Evolutionary conservation across 2,329 filamentous ascomycete genomes (phyloP).

Genomic region (Nigrospora sphaerica): DNA sequence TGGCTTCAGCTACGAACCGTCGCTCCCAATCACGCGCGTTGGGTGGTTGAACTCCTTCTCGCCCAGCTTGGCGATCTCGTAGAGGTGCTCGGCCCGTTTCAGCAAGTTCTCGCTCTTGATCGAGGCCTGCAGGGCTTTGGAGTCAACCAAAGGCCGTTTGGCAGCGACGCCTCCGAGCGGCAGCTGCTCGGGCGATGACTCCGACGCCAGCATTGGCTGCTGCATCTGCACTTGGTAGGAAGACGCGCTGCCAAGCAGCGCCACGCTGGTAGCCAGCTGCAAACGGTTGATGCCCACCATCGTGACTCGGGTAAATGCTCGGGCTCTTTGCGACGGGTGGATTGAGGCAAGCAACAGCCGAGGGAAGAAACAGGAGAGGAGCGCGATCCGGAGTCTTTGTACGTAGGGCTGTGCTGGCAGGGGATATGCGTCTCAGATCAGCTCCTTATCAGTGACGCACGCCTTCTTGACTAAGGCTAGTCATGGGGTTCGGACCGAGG

Average conservation of each 20-base stretch:
- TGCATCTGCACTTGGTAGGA: neutral
- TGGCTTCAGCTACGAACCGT: constrained; percentile 33
- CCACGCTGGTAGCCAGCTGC: neutral
- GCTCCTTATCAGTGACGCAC: too few relatives aligned
- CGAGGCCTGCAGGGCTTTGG: constrained; percentile 45
- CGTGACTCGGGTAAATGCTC: neutral
- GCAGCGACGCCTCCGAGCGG: neutral
- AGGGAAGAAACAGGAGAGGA: too few relatives aligned
- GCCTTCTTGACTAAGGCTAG: too few relatives aligned
- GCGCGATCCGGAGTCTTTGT: too few relatives aligned
- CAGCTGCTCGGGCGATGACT: neutral
- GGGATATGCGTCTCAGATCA: too few relatives aligned
- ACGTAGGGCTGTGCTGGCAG: too few relatives aligned
- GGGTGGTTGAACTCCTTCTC: constrained; percentile 58
- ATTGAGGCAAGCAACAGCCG: too few relatives aligned
- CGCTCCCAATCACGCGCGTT: constrained; percentile 63
- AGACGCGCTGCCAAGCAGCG: neutral
- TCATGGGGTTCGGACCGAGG: too few relatives aligned
- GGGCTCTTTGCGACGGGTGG: too few relatives aligned
- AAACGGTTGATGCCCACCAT: constrained; percentile 2
- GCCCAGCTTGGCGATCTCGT: constrained; percentile 51
- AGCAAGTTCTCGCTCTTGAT: constrained; percentile 52
- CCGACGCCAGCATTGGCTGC: neutral
- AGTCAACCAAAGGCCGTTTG: constrained; percentile 37
- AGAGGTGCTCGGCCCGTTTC: constrained; percentile 53